Percentiles rank a stretch among this genome's conserved stretches.
Conservation (phyloP, 768 basidiomycete genomes). For the button mushroom (Agaricus bisporus) region DNA sequence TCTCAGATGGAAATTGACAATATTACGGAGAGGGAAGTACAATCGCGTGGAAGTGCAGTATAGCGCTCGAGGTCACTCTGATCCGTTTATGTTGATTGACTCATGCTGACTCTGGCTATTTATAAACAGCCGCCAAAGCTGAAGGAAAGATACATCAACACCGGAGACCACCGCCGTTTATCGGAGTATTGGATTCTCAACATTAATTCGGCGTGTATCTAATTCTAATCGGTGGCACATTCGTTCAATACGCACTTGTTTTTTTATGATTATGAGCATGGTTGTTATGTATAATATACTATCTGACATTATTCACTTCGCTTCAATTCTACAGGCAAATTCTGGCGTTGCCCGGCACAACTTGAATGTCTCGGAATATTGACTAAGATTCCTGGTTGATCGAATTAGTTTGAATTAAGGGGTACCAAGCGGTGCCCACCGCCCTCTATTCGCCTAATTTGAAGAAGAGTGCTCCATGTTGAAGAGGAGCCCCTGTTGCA, state of each 20-base stretch:
- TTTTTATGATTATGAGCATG: background rate
- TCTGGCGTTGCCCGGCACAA: no score
- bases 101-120: slow-evolving; percentile 10
- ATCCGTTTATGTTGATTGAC: background rate
- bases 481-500: no score
- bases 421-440: no score
- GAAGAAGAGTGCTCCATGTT: no score
- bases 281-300: background rate
- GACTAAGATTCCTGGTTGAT: background rate
- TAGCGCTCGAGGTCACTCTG: slow-evolving; percentile 48
- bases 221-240: slow-evolving; percentile 2
- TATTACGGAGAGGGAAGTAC: slow-evolving; percentile 54
- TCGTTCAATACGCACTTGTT: background rate
- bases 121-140: slow-evolving; percentile 43
- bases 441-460: no score
- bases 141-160: slow-evolving; percentile 38
- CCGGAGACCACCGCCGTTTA: slow-evolving; percentile 54
- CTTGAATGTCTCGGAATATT: background rate
- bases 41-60: slow-evolving; percentile 69
- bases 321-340: no score
- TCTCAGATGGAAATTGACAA: slow-evolving; percentile 60
- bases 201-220: slow-evolving; percentile 10
- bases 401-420: background rate
- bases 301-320: background rate
- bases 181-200: slow-evolving; percentile 50